phyloP scores from a whole-genome alignment of 2,329 filamentous ascomycete genomes.

The Ophiocordyceps camponoti-floridani region DNA sequence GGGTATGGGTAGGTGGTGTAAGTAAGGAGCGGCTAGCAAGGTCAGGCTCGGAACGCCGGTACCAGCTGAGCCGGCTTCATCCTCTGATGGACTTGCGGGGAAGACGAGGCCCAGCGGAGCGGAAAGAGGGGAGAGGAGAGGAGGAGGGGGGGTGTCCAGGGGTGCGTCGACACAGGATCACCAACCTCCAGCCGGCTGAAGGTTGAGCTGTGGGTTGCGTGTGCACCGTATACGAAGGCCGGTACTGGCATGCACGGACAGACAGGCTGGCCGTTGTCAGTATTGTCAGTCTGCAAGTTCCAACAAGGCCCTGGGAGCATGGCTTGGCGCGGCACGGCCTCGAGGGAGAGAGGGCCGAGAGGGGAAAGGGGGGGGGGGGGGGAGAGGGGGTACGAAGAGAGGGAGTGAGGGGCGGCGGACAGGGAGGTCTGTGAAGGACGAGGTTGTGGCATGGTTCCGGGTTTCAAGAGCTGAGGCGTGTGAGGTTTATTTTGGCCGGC shows the following conservation, averaged over 20 bases:
- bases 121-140: neutral
- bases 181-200: neutral
- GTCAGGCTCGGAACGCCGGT: slow-evolving; percentile 5
- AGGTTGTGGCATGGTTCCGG: slow-evolving; percentile 3
- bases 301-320: neutral
- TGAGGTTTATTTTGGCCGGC: neutral
- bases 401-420: neutral
- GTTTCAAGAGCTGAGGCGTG: slow-evolving; percentile 2
- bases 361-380: too few relatives aligned
- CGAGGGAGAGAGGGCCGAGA: too few relatives aligned
- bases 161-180: slow-evolving; percentile 1
- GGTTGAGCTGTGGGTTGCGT: neutral
- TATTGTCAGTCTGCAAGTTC: neutral
- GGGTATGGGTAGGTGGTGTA: slow-evolving; percentile 1
- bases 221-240: neutral
- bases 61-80: slow-evolving; percentile 3
- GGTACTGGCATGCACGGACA: too few relatives aligned
- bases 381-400: too few relatives aligned
- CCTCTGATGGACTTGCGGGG: neutral
- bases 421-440: slow-evolving; percentile 1
- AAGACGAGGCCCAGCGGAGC: neutral
- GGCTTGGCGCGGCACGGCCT: slow-evolving; percentile 1
- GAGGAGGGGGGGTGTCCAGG: neutral
- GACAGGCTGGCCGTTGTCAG: neutral
- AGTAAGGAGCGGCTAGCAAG: slow-evolving; percentile 6